Evolutionary conservation across 75 land plant species (phyloP).

Genomic region (Selaginella moellendorffii): DNA sequence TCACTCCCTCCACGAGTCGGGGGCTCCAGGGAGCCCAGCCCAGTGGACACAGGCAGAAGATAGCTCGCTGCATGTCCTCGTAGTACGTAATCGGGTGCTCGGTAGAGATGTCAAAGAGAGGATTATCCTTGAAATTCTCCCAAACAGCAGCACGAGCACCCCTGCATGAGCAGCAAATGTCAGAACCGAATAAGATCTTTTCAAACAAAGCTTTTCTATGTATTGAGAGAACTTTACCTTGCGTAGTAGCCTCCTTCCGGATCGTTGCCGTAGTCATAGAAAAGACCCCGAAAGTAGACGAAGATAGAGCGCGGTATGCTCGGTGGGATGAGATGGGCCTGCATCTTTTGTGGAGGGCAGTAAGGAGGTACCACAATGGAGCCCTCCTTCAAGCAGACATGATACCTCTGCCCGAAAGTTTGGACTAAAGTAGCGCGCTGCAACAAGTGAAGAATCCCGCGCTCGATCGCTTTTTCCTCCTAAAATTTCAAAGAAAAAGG

Average conservation of each 20-base stretch:
- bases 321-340: slow-evolving; percentile 19
- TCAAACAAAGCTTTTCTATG: not conserved
- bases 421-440: slow-evolving; percentile 16
- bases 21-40: slow-evolving; percentile 11
- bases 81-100: slow-evolving; percentile 13
- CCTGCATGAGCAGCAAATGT: slow-evolving; percentile 10
- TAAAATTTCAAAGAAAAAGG: too few relatives aligned
- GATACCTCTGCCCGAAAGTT: slow-evolving; percentile 20
- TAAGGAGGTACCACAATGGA: slow-evolving; percentile 20
- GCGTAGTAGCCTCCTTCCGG: slow-evolving; percentile 24
- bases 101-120: slow-evolving; percentile 5
- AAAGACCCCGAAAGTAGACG: slow-evolving; percentile 17
- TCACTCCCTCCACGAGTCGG: not conserved
- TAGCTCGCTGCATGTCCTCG: slow-evolving; percentile 14
- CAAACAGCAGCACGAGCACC: slow-evolving; percentile 20
- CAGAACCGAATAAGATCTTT: too few relatives aligned
- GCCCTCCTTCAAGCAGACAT: slow-evolving; percentile 22
- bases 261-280: slow-evolving; percentile 19
- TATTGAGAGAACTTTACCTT: slow-evolving; percentile 5
- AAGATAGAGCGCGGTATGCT: slow-evolving; percentile 15
- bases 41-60: slow-evolving; percentile 7
- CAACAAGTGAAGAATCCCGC: slow-evolving; percentile 13
- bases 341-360: not conserved
- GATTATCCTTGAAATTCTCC: slow-evolving; percentile 14
- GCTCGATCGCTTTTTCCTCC: slow-evolving; percentile 25